phyloP scores from a whole-genome alignment of 176 grass and related monocot genomes.

The Cymbopogon citratus region DNA sequence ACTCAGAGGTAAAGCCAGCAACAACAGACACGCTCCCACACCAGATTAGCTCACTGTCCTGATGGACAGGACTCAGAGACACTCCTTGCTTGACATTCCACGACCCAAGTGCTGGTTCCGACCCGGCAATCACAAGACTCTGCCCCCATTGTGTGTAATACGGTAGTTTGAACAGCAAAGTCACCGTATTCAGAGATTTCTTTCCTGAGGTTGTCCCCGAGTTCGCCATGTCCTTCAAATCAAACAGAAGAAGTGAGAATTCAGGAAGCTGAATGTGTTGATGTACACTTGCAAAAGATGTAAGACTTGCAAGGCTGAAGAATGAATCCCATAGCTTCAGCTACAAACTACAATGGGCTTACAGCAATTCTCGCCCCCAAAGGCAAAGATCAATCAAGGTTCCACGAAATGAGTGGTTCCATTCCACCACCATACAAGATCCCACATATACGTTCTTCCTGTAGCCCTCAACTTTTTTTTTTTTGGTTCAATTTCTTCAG shows the following conservation, averaged over 20 bases:
- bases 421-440: neutral
- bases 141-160: constrained; percentile 93
- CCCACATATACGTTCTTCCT: neutral
- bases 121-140: constrained; percentile 71
- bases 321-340: constrained; percentile 4
- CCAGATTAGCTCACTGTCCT: constrained; percentile 74
- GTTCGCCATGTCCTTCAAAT: constrained; percentile 39
- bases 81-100: constrained; percentile 84
- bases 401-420: neutral
- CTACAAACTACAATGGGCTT: neutral
- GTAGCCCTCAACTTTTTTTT: neutral
- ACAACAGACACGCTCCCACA: constrained; percentile 43
- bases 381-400: neutral
- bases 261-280: constrained; percentile 8
- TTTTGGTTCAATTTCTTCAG: neutral
- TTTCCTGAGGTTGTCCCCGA: constrained; percentile 29
- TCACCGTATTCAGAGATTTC: constrained; percentile 44
- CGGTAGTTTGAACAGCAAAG: constrained; percentile 71
- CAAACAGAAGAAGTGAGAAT: neutral
- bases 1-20: constrained; percentile 48
- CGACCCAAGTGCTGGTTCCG: constrained; percentile 54
- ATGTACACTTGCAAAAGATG: neutral
- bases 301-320: neutral
- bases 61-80: constrained; percentile 57
- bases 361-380: neutral